phyloP scores from a whole-genome alignment of 768 basidiomycete species.

The Gloeophyllum trabeum region DNA sequence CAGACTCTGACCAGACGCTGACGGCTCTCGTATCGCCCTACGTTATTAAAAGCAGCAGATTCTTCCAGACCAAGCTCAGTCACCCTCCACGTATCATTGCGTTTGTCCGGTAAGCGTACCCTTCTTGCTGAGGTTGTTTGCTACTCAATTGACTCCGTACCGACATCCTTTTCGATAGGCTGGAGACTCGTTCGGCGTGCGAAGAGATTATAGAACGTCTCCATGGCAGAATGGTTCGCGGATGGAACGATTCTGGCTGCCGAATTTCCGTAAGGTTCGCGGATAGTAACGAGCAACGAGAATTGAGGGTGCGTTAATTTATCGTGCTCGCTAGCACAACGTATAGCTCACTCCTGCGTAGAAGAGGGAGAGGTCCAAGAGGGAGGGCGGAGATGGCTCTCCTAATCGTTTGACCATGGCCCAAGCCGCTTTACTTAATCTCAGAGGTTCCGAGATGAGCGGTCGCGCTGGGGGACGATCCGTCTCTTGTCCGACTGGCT shows the following conservation, averaged over 20 bases:
- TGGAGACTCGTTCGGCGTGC: conserved; percentile 61
- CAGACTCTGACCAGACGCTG: conserved; percentile 49
- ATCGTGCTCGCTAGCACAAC: no score
- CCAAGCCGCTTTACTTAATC: conserved; percentile 65
- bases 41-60: conserved; percentile 62
- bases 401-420: conserved; percentile 65
- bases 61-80: conserved; percentile 71
- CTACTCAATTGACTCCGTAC: conserved; percentile 1
- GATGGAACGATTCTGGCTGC: conserved; percentile 68
- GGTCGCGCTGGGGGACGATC: background rate
- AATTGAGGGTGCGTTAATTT: conserved; percentile 46
- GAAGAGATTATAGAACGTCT: conserved; percentile 70
- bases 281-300: conserved; percentile 67
- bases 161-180: conserved; percentile 23
- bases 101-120: conserved; percentile 53
- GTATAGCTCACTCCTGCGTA: no score
- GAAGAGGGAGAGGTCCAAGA: conserved; percentile 49
- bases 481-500: background rate
- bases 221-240: conserved; percentile 72
- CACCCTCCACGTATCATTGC: conserved; percentile 73
- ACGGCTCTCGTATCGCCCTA: conserved; percentile 57
- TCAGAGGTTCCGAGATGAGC: conserved; percentile 31
- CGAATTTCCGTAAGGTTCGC: conserved; percentile 74
- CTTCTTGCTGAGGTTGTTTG: conserved; percentile 2
- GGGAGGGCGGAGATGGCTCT: conserved; percentile 53